phyloP scores from a whole-genome alignment of 441 rosid genomes.

The Metrosideros polymorpha region DNA sequence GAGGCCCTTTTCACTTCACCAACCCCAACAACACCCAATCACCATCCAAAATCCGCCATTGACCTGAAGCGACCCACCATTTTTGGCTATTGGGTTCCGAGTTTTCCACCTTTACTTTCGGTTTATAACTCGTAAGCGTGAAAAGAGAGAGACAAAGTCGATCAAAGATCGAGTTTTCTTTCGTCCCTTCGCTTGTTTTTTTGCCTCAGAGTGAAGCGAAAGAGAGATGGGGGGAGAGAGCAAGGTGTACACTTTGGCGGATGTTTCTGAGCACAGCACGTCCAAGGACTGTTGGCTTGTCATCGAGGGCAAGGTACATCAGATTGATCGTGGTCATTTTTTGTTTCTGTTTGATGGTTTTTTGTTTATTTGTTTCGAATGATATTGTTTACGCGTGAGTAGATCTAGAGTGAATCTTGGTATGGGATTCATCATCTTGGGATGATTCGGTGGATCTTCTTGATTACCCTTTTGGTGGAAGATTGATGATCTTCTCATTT shows the following conservation, averaged over 20 bases:
- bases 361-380: not conserved
- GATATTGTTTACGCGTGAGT: not conserved
- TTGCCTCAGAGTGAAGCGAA: not conserved
- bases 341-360: not conserved
- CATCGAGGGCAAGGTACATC: conserved; percentile 71
- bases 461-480: not conserved
- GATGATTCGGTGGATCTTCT: not conserved
- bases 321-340: not conserved
- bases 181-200: not conserved
- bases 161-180: not conserved
- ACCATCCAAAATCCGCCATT: not conserved
- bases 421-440: not conserved
- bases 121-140: not conserved
- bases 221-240: conserved; percentile 43
- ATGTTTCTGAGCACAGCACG: conserved; percentile 64
- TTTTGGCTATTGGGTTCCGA: not conserved
- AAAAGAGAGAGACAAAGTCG: not conserved
- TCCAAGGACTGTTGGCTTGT: conserved; percentile 76
- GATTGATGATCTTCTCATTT: not conserved
- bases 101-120: not conserved
- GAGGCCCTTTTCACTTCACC: not conserved
- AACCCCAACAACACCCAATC: not conserved
- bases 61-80: not conserved
- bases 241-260: conserved; percentile 51
- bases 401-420: not conserved